Conservation (phyloP, 2,329 filamentous ascomycete species). For the Fusarium ambrosium region DNA sequence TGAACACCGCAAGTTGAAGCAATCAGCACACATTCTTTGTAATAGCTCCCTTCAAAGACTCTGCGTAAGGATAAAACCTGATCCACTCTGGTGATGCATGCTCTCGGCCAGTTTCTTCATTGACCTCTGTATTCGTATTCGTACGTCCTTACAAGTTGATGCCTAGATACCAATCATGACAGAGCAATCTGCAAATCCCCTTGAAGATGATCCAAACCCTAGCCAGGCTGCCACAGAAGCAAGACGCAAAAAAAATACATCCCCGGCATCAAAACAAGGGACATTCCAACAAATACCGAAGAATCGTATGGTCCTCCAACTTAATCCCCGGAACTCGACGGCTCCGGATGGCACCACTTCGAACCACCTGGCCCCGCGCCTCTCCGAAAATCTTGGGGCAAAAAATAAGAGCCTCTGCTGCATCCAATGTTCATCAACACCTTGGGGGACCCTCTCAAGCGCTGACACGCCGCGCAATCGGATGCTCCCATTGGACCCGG, state of each 20-base stretch:
- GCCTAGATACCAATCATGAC: not conserved
- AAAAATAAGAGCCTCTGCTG: not conserved
- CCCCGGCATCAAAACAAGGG: constrained; percentile 6
- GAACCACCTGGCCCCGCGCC: constrained; percentile 34
- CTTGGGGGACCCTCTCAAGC: not conserved
- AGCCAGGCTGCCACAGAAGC: constrained; percentile 4
- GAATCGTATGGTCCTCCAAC: constrained; percentile 45
- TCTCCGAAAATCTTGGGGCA: constrained; percentile 27
- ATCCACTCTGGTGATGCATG: not conserved
- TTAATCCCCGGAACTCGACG: constrained; percentile 38
- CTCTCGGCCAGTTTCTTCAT: not conserved
- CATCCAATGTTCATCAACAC: not conserved
- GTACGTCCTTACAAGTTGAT: not conserved
- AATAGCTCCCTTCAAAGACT: not conserved
- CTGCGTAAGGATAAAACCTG: not conserved
- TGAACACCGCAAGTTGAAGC: not conserved
- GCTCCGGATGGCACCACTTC: constrained; percentile 46
- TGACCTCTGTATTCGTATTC: constrained; percentile 38
- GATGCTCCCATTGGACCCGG: constrained; percentile 31
- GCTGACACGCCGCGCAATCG: constrained; percentile 38
- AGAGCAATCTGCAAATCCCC: not conserved
- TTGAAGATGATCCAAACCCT: not conserved
- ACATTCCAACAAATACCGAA: constrained; percentile 44
- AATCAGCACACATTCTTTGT: not conserved
- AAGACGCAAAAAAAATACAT: constrained; percentile 9